Evolutionary conservation across 192 early-diverging fungal species (phyloP).

Genomic region (Phycomyces nitens): DNA sequence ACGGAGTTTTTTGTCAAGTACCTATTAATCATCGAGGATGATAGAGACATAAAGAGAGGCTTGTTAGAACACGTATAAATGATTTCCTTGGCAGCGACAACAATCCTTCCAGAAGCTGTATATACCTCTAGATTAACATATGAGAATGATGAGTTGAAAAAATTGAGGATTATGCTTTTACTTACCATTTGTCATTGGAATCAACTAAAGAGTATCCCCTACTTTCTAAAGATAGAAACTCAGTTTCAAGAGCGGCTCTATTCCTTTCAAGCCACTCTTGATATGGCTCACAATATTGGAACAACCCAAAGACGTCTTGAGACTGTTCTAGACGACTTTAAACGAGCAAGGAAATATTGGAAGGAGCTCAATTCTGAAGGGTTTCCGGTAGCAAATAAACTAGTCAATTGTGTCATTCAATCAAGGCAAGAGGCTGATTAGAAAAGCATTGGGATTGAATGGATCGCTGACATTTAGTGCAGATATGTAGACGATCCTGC

Average conservation of each 20-base stretch:
- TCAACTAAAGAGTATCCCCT: too few species aligned
- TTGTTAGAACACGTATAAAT: background rate
- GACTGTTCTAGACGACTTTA: slow-evolving; percentile 28
- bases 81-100: too few species aligned
- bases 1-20: slow-evolving; percentile 7
- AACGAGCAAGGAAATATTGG: slow-evolving; percentile 24
- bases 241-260: too few species aligned
- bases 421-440: slow-evolving; percentile 14
- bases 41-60: background rate
- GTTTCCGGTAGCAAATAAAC: slow-evolving; percentile 19
- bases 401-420: slow-evolving; percentile 30
- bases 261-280: background rate
- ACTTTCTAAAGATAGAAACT: too few species aligned
- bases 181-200: too few species aligned
- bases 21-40: background rate
- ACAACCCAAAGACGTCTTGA: slow-evolving; percentile 30
- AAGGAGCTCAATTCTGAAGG: slow-evolving; percentile 28
- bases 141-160: too few species aligned
- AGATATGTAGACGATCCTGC: slow-evolving; percentile 29
- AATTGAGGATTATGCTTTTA: too few species aligned
- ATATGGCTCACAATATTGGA: slow-evolving; percentile 13
- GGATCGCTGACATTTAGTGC: background rate
- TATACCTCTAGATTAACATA: too few species aligned
- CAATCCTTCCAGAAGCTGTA: too few species aligned
- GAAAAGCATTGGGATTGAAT: background rate